Base-by-base conservation (phyloP, 1,284 basidiomycete species). In the Peniophora sp. region DNA sequence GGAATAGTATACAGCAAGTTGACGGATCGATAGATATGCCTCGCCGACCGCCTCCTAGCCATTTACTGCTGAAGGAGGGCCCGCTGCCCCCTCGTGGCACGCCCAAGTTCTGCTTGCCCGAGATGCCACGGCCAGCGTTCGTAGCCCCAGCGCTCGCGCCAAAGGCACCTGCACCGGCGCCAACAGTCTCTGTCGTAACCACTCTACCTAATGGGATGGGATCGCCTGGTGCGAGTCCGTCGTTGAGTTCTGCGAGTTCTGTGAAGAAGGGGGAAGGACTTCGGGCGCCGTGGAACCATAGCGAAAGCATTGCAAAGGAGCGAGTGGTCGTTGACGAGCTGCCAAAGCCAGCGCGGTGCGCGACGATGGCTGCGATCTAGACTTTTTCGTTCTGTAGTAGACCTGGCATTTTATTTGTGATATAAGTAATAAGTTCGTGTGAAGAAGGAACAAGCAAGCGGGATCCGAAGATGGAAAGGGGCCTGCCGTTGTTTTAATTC, bases 261-360 rank as follows among this genome's bases (percentile, higher is more conserved):
- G 19, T n/a, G 38, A n/a, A 41, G 34, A n/a, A n/a, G 24, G 22
- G 47, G 36, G 41, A 50, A 12, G 27, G 27, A 12, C 27, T 66
- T 47, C 69, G 77, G 20, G 80, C 79, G 0, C 78, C 79, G 16
- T 82, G 81, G 80, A 77, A 81, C 58, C 74, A 81, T 58, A 73
- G 75, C 23, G 65, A 69, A 47, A 69, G 69, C 49, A 71, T 78
- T 41, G 46, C 55, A 16, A 53, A 75, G 38, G 61, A 58, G 19
- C n/a, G n/a, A n/a, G 62, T 80, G 12, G 44, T 20, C 23, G 27
- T 32, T 12, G 27, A 12, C 27, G 27, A 32, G 27, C 12, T 32
- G 27, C 27, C 27, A 32, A 32, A 32, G 27, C 27, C 27, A 32
- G 27, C 27, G 27, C 27, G 27, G 27, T 32, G 27, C 27, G 27